Evolutionary conservation across 2,329 filamentous ascomycete species (phyloP).

Genomic region (Pestalotiopsis sp.): DNA sequence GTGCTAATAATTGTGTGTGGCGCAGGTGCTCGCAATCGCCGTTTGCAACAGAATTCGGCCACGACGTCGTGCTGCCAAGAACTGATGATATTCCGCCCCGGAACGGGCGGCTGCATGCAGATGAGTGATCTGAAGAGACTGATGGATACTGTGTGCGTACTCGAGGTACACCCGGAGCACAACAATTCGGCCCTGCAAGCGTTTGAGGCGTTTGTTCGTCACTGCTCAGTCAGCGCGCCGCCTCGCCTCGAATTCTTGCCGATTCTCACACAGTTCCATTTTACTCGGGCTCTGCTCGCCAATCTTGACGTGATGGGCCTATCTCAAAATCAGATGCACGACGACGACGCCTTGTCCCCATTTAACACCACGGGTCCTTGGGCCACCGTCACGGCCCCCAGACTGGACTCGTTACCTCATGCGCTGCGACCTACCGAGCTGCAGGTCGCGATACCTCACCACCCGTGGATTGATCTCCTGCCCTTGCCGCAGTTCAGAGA

Average conservation of each 20-base stretch:
- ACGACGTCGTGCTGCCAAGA: not conserved
- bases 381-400: slow-evolving; percentile 10
- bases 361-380: slow-evolving; percentile 8
- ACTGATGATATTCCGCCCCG: not conserved
- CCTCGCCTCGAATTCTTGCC: slow-evolving; percentile 17
- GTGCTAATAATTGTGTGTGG: not conserved
- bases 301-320: slow-evolving; percentile 16
- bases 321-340: slow-evolving; percentile 15
- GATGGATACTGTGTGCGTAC: not conserved
- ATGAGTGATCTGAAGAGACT: slow-evolving; percentile 14
- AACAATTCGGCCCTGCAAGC: not conserved
- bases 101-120: not conserved
- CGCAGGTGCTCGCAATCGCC: not conserved
- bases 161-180: not conserved
- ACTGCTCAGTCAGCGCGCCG: slow-evolving; percentile 15
- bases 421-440: slow-evolving; percentile 29
- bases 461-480: slow-evolving; percentile 38
- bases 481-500: slow-evolving; percentile 35
- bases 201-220: slow-evolving; percentile 7
- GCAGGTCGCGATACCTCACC: slow-evolving; percentile 30
- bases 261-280: slow-evolving; percentile 18
- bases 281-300: slow-evolving; percentile 18
- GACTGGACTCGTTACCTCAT: not conserved
- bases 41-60: not conserved
- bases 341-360: slow-evolving; percentile 17